These are phyloP conservation scores for Aechmea fasciata DNA, from an alignment of 176 grass and related monocot species.

Conservation along the genomic window DNA sequence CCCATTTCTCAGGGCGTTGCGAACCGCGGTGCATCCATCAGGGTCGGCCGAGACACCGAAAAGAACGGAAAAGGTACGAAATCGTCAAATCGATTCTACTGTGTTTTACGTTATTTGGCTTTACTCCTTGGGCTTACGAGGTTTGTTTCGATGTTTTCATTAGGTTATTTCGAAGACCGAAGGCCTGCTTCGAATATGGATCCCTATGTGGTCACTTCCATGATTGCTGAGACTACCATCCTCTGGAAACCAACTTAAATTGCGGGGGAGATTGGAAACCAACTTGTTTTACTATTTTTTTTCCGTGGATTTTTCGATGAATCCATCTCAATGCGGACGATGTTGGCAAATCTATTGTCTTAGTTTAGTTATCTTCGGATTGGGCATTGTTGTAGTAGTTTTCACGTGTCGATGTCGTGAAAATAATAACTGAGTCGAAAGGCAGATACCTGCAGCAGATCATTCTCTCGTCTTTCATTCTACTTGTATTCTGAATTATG, in stretches of 20 bases:
- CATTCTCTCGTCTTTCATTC: not conserved
- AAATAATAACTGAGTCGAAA: not conserved
- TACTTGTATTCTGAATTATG: not conserved
- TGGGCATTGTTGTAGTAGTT: not conserved
- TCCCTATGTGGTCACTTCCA: slow-evolving; percentile 70
- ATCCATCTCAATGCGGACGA: too few relatives aligned
- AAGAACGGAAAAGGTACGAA: slow-evolving; percentile 57
- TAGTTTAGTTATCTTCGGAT: not conserved
- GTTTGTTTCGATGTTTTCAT: not conserved
- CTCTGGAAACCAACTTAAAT: slow-evolving; percentile 24
- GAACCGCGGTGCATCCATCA: slow-evolving; percentile 62
- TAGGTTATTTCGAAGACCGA: slow-evolving; percentile 80
- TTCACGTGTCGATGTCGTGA: not conserved
- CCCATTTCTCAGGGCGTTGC: slow-evolving; percentile 51
- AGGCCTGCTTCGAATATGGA: slow-evolving; percentile 94
- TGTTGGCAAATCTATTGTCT: too few relatives aligned
- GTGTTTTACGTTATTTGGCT: not conserved
- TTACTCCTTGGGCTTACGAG: not conserved
- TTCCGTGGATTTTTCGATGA: too few relatives aligned
- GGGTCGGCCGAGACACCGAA: slow-evolving; percentile 73
- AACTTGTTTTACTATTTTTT: too few relatives aligned
- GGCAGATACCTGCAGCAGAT: not conserved
- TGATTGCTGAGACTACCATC: slow-evolving; percentile 71
- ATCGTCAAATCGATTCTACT: not conserved
- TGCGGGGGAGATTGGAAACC: too few relatives aligned